Evolutionary conservation across 1,284 basidiomycete species (phyloP), one percentile per base, ranked within the genome.

Genomic region (Termitomyces sp.): DNA sequence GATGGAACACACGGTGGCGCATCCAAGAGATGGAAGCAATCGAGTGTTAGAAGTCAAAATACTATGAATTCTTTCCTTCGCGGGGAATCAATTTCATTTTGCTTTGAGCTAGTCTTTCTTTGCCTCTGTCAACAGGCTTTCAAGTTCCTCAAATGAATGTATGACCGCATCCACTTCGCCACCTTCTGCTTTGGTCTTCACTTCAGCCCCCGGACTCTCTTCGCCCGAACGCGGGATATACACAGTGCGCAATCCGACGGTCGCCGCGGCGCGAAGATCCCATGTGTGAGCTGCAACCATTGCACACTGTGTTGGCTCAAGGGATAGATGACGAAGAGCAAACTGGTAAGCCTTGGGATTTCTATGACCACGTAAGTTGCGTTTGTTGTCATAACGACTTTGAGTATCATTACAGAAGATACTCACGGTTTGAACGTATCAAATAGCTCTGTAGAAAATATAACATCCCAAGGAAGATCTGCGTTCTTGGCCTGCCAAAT

Each of bases 281-380:
- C 69, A 73, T 0, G 74, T 71, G 65, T 88, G 86, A 9, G 83
- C 76, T 0, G 86, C 83, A 9, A 88, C 84, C 79, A 88, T 80
- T 0, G 79, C 82, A 42, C 78, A 74, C 48, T 78, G 74, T 13
- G 75, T 60, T 0, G 84, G 78, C 1, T 73, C 57, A 3, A 86
- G 61, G 1, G 72, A 72, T 10, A 88, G 75, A 56, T 84, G 77
- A 21, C 73, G 69, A 0, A 76, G 66, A 1, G 79, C 77, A 8
- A 74, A 73, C 5, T 74, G 66, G 59, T 87, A 88, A 0, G 75
- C 72, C 43, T 76, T 71, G 0, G 76, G 77, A 58, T 80, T 75
- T 12, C 83, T 85, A 31, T 50, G 26, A 15, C 21, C 19, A 24
- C 13, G 30, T 50, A 31, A 50, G 19, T 31, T 24, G 13, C 9